Evolutionary conservation across 768 basidiomycete genomes (phyloP).

Genomic region (Tulasnella sp.): DNA sequence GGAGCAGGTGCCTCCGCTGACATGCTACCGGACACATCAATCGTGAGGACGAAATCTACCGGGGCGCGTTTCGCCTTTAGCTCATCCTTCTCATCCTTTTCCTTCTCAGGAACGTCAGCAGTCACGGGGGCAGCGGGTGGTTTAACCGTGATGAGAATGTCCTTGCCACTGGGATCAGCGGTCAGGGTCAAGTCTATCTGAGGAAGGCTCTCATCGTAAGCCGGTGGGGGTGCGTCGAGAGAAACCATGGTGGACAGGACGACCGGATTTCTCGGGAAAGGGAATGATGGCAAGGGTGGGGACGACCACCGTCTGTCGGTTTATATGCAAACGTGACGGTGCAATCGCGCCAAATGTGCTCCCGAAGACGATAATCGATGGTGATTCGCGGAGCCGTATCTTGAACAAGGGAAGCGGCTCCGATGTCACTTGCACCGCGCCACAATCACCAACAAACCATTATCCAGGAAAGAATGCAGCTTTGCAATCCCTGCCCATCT

Average conservation of each 20-base stretch:
- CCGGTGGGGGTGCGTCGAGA: not conserved
- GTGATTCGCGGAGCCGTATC: not conserved
- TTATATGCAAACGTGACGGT: not conserved
- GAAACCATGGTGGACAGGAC: not conserved
- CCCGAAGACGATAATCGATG: not conserved
- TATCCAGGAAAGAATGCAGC: not conserved
- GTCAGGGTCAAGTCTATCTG: not conserved
- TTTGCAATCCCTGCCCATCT: no score
- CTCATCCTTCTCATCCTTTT: not conserved
- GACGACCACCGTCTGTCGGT: no score
- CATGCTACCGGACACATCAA: constrained; percentile 37
- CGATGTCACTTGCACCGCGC: not conserved
- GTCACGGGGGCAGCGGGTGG: constrained; percentile 13
- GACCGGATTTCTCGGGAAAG: not conserved
- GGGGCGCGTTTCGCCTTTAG: constrained; percentile 31
- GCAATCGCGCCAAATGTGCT: not conserved
- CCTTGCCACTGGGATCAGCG: constrained; percentile 20
- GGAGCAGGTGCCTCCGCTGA: constrained; percentile 33
- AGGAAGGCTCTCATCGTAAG: not conserved
- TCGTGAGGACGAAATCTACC: constrained; percentile 36
- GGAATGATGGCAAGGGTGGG: not conserved
- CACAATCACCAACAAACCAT: not conserved
- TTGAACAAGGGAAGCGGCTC: not conserved
- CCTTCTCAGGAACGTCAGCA: not conserved
- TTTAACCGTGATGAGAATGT: constrained; percentile 25